Base-by-base conservation (phyloP, 371 early-diverging fungal species). In the Sporodiniella umbellata region DNA sequence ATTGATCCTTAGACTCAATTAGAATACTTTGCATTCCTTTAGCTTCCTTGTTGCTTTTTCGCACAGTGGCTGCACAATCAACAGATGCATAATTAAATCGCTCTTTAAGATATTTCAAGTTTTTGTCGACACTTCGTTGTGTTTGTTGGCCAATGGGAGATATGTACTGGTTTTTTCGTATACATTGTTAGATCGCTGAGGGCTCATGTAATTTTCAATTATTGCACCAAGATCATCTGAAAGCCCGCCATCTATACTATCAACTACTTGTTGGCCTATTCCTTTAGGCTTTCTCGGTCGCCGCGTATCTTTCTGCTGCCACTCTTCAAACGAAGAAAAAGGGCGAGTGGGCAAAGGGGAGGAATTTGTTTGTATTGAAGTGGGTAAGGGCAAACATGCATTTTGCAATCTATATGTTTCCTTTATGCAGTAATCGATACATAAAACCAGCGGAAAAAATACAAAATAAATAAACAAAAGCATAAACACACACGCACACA, bases 41-140 rank as follows among this genome's bases (percentile, higher is more conserved):
- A 7, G 95, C 90, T 43, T 87, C 93, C 25, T 81, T 83, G 69
- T 95, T 97, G 7, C 89, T 76, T 12, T 81, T 77, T 22, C 93
- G 72, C 3, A 96, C 87, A 21, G 88, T 83, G 3, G 98, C 96
- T 1, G 94, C 98, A 73, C 99, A 99, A 58, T 93, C 94, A 11
- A 83, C 83, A 0, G 93, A 93, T 1, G 95, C 98, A 61, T 91
- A 93, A 64, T 97, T 53, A 24, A 28, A 53, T 22, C 21, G 33
- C 11, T 47, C 21, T 19, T 35, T 30, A 37, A 22, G 33, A n/a
- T 15, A 40, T 40, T 40, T 40, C 21, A 40, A 22, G 7, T 40
- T 40, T 8, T 40, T 15, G 10, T n/a, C 38, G 2, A 48, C 33
- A 23, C 31, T 17, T 5, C 15, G 37, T 31, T 12, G 26, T 18